Evolutionary conservation across 2,329 filamentous ascomycete species (phyloP).

Genomic region (Microdochium paspali): DNA sequence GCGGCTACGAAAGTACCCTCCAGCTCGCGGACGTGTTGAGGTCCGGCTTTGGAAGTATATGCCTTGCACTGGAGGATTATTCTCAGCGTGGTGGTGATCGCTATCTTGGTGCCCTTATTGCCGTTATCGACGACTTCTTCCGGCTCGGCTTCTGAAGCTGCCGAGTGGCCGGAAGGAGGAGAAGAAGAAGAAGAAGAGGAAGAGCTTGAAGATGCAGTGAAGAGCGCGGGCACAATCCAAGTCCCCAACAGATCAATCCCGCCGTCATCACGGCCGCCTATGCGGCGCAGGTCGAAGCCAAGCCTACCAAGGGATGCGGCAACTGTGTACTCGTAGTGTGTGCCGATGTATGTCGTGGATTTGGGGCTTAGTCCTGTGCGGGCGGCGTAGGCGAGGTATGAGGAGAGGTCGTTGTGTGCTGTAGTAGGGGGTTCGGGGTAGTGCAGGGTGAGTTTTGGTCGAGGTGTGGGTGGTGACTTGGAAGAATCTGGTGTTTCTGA

Average conservation of each 20-base stretch:
- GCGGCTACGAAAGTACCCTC: constrained; percentile 70
- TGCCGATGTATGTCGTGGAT: constrained; percentile 60
- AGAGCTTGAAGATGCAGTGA: too few species aligned
- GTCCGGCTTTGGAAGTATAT: constrained; percentile 31
- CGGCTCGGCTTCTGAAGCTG: too few species aligned
- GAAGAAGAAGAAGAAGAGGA: too few species aligned
- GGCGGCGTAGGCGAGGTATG: constrained; percentile 56
- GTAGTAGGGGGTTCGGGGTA: constrained; percentile 36
- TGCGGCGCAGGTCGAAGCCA: constrained; percentile 55
- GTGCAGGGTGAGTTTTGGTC: constrained; percentile 12
- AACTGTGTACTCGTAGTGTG: constrained; percentile 67
- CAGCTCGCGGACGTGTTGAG: constrained; percentile 60
- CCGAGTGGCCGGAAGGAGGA: too few species aligned
- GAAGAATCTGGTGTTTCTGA: too few species aligned
- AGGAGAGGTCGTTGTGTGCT: constrained; percentile 52
- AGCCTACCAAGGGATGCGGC: constrained; percentile 44
- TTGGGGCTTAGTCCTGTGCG: constrained; percentile 42
- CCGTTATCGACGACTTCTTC: too few species aligned
- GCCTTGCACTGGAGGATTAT: constrained; percentile 63
- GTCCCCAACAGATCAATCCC: constrained; percentile 68
- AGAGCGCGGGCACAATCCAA: constrained; percentile 50
- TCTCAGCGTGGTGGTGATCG: constrained; percentile 23
- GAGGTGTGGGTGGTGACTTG: too few species aligned
- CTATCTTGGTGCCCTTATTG: constrained; percentile 1
- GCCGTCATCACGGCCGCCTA: constrained; percentile 57